phyloP scores from a whole-genome alignment of 1,284 basidiomycete species.

The Tilletia indica region DNA sequence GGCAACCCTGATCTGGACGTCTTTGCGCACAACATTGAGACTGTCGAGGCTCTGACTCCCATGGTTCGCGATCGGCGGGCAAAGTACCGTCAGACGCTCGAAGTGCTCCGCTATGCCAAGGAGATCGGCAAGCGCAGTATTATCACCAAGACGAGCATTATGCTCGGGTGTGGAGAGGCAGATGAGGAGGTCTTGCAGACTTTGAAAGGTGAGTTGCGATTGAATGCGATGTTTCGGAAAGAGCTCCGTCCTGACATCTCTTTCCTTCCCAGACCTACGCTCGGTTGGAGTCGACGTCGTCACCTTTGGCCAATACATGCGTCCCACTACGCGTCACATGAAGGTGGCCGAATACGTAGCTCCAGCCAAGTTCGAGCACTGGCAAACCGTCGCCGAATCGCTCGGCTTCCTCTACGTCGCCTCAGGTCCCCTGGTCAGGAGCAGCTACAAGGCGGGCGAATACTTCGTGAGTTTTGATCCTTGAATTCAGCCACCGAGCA shows the following conservation, averaged over 20 bases:
- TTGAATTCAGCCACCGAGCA: background rate
- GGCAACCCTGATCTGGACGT: conserved; percentile 85
- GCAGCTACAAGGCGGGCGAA: conserved; percentile 81
- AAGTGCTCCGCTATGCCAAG: conserved; percentile 71
- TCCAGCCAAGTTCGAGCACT: conserved; percentile 86
- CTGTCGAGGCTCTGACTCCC: conserved; percentile 86
- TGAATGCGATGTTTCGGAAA: background rate
- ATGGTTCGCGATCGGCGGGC: conserved; percentile 92
- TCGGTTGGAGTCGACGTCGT: conserved; percentile 90
- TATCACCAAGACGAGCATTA: conserved; percentile 96
- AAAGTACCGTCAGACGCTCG: conserved; percentile 83
- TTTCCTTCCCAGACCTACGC: conserved; percentile 68
- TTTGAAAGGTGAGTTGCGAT: conserved; percentile 68
- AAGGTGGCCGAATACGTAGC: conserved; percentile 95
- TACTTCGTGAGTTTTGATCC: conserved; percentile 42
- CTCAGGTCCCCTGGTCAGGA: conserved; percentile 89
- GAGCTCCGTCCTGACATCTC: background rate
- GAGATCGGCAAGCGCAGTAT: conserved; percentile 66
- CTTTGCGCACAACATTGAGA: conserved; percentile 97
- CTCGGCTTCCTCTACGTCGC: conserved; percentile 98
- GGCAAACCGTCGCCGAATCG: conserved; percentile 83
- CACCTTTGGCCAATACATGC: conserved; percentile 99
- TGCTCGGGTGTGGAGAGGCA: conserved; percentile 94
- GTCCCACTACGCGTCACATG: conserved; percentile 98
- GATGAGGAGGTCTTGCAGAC: conserved; percentile 80